phyloP scores from a whole-genome alignment of 1,284 basidiomycete species.

The Ganoderma lucidum region DNA sequence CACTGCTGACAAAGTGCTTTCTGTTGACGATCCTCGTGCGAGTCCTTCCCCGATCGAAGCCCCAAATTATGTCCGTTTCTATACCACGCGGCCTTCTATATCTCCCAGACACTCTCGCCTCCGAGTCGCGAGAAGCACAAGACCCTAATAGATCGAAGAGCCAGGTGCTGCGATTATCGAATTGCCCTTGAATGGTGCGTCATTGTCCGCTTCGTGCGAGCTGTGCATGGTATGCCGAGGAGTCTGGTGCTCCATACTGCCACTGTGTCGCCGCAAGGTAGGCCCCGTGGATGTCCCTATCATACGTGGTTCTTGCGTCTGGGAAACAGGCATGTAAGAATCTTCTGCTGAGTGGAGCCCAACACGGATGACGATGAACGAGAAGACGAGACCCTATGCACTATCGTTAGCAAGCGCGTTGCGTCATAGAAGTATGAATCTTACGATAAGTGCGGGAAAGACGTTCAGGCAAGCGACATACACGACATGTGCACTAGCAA shows the following conservation, averaged over 20 bases:
- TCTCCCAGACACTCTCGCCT: background rate
- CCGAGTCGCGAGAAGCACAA: background rate
- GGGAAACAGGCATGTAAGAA: background rate
- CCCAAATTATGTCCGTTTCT: background rate
- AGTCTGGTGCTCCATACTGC: background rate
- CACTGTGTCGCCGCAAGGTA: background rate
- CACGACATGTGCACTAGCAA: background rate
- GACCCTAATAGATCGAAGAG: background rate
- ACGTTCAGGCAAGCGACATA: background rate
- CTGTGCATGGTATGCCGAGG: background rate
- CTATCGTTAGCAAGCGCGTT: background rate
- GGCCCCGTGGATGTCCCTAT: background rate
- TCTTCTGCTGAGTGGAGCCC: background rate
- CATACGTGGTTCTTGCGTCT: background rate
- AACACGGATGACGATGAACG: conserved; percentile 7
- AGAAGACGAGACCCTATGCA: background rate
- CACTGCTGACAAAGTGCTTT: background rate
- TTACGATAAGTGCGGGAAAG: conserved; percentile 8
- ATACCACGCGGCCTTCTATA: background rate
- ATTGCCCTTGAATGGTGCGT: background rate
- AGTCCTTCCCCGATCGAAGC: background rate
- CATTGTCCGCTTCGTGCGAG: conserved; percentile 2
- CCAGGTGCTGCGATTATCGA: background rate
- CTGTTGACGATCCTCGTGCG: background rate
- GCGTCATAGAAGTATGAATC: background rate